Conservation (phyloP, 192 early-diverging fungal species). For the Coemansia sp. region DNA sequence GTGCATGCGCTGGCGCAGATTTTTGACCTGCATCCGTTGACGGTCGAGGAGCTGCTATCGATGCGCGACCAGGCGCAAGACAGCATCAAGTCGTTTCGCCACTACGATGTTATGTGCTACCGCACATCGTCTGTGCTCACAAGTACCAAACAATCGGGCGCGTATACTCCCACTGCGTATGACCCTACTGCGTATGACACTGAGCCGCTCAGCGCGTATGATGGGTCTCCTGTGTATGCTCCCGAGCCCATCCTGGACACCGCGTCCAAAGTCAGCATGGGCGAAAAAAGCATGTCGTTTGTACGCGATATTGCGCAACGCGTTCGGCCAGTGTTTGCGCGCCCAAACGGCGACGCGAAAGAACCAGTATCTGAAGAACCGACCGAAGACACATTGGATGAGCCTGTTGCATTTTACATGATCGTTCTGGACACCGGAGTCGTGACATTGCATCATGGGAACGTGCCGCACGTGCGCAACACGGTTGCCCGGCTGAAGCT, state of each 20-base stretch:
- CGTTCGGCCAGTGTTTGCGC: constrained; percentile 4
- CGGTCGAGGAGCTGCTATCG: constrained; percentile 79
- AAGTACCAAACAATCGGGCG: too few species aligned
- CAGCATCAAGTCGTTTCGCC: constrained; percentile 83
- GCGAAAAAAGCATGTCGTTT: constrained; percentile 24
- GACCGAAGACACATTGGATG: constrained; percentile 29
- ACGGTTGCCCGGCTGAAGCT: constrained; percentile 60
- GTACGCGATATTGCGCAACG: constrained; percentile 20
- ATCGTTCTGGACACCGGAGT: constrained; percentile 43
- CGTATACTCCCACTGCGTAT: too few species aligned
- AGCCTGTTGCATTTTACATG: constrained; percentile 46
- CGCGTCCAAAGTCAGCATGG: neutral
- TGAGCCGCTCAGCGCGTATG: too few species aligned
- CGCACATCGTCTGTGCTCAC: constrained; percentile 55
- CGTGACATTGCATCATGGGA: constrained; percentile 38
- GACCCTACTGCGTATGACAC: too few species aligned
- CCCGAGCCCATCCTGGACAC: neutral
- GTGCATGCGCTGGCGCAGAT: constrained; percentile 61
- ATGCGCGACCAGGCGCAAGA: constrained; percentile 75
- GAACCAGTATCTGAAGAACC: neutral
- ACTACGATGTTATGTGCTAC: constrained; percentile 88
- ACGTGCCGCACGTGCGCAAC: constrained; percentile 44
- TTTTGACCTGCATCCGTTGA: constrained; percentile 86
- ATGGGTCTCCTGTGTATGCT: neutral
- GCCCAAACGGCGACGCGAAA: neutral